A percentile compares a stretch with the other conserved stretches of the same genome.
These are phyloP conservation scores for Primulina huaijiensis DNA, from an alignment of 257 asterid species.

Conservation along the genomic window DNA sequence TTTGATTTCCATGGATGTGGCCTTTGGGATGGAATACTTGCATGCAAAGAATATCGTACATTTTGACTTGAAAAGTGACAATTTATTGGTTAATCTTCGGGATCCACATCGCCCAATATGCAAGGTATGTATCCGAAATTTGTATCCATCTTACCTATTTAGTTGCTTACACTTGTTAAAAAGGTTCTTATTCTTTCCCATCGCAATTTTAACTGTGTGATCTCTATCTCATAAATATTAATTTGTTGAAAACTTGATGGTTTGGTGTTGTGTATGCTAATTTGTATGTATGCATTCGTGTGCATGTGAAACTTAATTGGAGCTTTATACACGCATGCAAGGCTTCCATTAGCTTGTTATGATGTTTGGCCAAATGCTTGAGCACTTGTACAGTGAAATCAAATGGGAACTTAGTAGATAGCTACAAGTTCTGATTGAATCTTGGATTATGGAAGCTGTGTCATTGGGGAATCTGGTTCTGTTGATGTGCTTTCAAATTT, in stretches of 20 bases:
- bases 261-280: conserved; percentile 6
- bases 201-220: background rate
- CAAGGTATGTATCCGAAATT: conserved; percentile 58
- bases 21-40: conserved; percentile 98
- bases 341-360: background rate
- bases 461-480: background rate
- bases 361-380: background rate
- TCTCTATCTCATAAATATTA: too few relatives aligned
- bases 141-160: conserved; percentile 1
- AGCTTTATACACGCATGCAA: conserved; percentile 14
- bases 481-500: background rate
- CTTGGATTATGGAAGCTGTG: conserved; percentile 4
- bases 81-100: conserved; percentile 92
- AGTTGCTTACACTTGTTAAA: conserved; percentile 3
- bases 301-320: background rate
- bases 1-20: conserved; percentile 92
- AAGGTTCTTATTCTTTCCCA: background rate
- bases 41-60: conserved; percentile 96
- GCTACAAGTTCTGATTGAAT: conserved; percentile 11
- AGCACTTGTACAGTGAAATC: background rate
- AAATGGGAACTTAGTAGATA: conserved; percentile 5
- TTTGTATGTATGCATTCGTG: background rate
- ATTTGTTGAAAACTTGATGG: background rate
- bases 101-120: conserved; percentile 99
- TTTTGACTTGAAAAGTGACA: conserved; percentile 96